phyloP scores from a whole-genome alignment of 176 grass and related monocot species.

The Oryza brachyantha region DNA sequence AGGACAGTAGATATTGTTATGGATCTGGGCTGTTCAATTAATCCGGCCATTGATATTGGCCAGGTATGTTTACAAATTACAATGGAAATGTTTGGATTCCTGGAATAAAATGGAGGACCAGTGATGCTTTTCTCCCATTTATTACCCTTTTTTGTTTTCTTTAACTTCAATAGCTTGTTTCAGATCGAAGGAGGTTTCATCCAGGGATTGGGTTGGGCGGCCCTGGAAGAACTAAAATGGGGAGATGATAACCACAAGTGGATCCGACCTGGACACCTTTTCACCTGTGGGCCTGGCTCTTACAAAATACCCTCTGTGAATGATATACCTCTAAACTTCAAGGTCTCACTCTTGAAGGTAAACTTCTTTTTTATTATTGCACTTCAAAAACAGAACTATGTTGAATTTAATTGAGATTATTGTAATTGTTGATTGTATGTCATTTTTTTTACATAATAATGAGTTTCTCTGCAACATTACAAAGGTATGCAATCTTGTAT shows the following conservation, averaged over 20 bases:
- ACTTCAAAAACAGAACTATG: background rate
- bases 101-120: background rate
- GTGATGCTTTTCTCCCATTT: slow-evolving; percentile 1
- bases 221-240: slow-evolving; percentile 97
- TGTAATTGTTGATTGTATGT: background rate
- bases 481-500: background rate
- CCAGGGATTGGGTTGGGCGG: slow-evolving; percentile 94
- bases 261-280: slow-evolving; percentile 84
- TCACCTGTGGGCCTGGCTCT: slow-evolving; percentile 79
- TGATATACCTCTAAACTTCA: slow-evolving; percentile 93
- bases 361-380: background rate
- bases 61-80: slow-evolving; percentile 50
- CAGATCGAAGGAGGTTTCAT: slow-evolving; percentile 98
- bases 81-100: background rate
- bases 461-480: background rate
- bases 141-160: background rate
- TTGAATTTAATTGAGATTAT: background rate
- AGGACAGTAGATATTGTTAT: slow-evolving; percentile 79
- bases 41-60: slow-evolving; percentile 95
- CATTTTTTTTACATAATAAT: background rate
- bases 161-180: slow-evolving; percentile 20
- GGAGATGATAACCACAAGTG: slow-evolving; percentile 87
- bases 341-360: slow-evolving; percentile 91
- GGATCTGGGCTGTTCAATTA: slow-evolving; percentile 89
- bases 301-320: slow-evolving; percentile 96